phyloP scores from a whole-genome alignment of 768 basidiomycete species.

The Russula foetens region DNA sequence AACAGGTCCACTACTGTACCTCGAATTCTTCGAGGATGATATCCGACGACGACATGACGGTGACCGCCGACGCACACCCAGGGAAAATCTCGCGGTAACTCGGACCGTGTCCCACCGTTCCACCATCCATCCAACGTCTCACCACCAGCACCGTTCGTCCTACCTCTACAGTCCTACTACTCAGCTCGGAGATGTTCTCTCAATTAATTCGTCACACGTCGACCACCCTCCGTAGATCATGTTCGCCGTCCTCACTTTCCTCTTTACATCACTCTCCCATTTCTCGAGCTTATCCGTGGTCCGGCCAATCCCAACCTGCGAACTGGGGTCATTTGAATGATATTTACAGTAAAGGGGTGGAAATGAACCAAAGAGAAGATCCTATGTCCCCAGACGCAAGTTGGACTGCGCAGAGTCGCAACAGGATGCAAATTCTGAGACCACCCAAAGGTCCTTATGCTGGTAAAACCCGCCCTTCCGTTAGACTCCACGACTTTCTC shows the following conservation, averaged over 20 bases:
- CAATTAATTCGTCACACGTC: background rate
- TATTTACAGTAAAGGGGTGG: background rate
- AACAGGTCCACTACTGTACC: constrained; percentile 35
- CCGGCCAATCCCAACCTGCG: background rate
- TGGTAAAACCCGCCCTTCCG: background rate
- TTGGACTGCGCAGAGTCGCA: constrained; percentile 9
- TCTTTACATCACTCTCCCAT: background rate
- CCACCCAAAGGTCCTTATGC: constrained; percentile 12
- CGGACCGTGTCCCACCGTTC: background rate
- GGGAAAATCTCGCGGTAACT: background rate
- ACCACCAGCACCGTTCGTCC: too few relatives aligned
- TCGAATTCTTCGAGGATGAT: constrained; percentile 85
- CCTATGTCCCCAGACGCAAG: background rate
- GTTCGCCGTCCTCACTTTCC: background rate
- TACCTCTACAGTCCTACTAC: background rate
- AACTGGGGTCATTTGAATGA: constrained; percentile 15
- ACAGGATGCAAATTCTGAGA: background rate
- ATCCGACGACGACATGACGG: constrained; percentile 57
- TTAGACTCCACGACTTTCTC: constrained; percentile 1
- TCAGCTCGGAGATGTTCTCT: constrained; percentile 4
- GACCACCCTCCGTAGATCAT: background rate
- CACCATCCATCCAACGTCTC: too few relatives aligned
- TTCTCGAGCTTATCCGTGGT: background rate
- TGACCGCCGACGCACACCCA: background rate
- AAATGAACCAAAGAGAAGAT: background rate